These are phyloP conservation scores for Pisolithus sp. DNA, from an alignment of 768 basidiomycete species.

Conservation along the genomic window DNA sequence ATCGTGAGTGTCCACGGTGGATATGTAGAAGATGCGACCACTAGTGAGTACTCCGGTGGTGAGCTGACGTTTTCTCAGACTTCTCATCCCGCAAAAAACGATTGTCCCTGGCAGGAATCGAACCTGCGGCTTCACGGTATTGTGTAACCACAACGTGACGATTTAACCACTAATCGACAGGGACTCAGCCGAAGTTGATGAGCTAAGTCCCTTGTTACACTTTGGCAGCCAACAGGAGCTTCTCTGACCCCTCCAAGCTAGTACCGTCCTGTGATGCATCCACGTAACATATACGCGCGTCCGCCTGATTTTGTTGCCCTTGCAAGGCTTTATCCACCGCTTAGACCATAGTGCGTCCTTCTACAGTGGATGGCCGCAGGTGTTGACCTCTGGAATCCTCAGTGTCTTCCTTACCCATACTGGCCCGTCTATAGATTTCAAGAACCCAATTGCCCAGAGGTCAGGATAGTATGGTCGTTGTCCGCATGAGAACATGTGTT, in stretches of 20 bases:
- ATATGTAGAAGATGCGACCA: neutral
- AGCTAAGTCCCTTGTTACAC: neutral
- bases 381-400: conserved; percentile 8
- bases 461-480: conserved; percentile 18
- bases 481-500: conserved; percentile 1
- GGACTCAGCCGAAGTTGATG: conserved; percentile 17
- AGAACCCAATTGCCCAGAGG: conserved; percentile 66
- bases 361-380: neutral
- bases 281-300: conserved; percentile 36
- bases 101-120: conserved; percentile 34
- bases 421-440: conserved; percentile 62
- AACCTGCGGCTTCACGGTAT: conserved; percentile 34
- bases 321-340: conserved; percentile 48
- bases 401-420: conserved; percentile 22
- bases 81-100: conserved; percentile 2
- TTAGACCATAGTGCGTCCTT: conserved; percentile 46
- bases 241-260: neutral
- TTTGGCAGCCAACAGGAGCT: neutral
- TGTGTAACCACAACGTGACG: conserved; percentile 34
- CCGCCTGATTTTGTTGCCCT: conserved; percentile 57
- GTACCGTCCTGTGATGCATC: neutral
- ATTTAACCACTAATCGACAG: conserved; percentile 40
- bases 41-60: too few relatives aligned
- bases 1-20: neutral
- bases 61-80: too few relatives aligned